Evolutionary conservation across 495 filamentous ascomycete species (phyloP).

Genomic region (Xylaria bambusicola): DNA sequence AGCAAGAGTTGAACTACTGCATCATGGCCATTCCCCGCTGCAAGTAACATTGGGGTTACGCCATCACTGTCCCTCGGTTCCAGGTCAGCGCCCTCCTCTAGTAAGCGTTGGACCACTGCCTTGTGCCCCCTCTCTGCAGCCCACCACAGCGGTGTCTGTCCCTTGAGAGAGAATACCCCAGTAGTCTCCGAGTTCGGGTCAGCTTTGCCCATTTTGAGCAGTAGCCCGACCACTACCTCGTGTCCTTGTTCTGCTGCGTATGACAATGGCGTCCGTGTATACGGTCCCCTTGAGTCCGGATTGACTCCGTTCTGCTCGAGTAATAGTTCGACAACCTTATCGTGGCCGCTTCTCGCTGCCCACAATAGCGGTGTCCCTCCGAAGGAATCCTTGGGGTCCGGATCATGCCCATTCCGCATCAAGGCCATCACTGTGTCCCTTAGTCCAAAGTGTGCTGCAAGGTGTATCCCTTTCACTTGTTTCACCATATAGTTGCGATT

Average conservation of each 20-base stretch:
- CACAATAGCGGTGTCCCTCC: constrained; percentile 29
- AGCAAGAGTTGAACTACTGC: no score
- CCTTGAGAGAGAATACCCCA: background rate
- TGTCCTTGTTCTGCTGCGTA: background rate
- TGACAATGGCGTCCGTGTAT: background rate
- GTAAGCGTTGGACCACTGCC: background rate
- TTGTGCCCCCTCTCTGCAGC: background rate
- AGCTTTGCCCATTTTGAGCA: background rate
- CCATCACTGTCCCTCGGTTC: no score
- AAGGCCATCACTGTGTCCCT: background rate
- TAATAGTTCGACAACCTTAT: background rate
- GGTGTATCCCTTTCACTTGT: constrained; percentile 25
- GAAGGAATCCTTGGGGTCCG: constrained; percentile 16
- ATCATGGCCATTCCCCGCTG: background rate
- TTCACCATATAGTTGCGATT: constrained; percentile 11
- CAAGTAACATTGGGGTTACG: no score
- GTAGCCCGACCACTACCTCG: background rate
- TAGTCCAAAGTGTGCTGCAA: constrained; percentile 31
- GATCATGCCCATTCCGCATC: constrained; percentile 10
- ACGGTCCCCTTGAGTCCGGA: background rate
- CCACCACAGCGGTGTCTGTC: background rate
- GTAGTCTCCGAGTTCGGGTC: background rate
- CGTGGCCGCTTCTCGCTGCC: background rate
- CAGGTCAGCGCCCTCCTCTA: background rate
- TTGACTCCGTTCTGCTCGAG: background rate